Conservation (phyloP, 495 filamentous ascomycete genomes). For the Neurospora sp. region DNA sequence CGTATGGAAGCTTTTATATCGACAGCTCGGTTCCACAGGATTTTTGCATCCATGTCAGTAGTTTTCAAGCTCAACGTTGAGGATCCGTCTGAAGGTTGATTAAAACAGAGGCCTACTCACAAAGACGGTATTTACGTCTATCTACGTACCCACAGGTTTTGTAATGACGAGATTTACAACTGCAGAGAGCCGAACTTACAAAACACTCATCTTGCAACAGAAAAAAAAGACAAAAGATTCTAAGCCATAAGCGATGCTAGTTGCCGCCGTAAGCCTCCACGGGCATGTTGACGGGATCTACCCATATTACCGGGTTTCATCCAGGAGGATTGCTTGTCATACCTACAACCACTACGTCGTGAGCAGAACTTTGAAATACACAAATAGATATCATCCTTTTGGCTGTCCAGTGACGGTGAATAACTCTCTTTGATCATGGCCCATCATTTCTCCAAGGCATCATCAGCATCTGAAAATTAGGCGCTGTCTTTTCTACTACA, state of each 20-base stretch:
- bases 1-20: neutral
- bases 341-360: neutral
- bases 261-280: neutral
- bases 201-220: neutral
- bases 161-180: neutral
- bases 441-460: neutral
- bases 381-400: neutral
- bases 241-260: neutral
- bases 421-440: neutral
- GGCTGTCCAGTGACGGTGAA: neutral
- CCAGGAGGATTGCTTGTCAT: neutral
- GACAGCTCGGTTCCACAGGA: neutral
- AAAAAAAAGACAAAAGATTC: neutral
- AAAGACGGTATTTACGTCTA: neutral
- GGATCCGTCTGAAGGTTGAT: neutral
- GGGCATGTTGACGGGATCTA: neutral
- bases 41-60: neutral
- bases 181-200: neutral
- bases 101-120: neutral
- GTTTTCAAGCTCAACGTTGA: neutral
- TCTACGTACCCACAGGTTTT: neutral
- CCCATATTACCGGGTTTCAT: neutral
- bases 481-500: neutral
- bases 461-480: neutral
- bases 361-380: neutral